Conservation (phyloP, 2,329 filamentous ascomycete genomes). For the Diaporthe vexans region DNA sequence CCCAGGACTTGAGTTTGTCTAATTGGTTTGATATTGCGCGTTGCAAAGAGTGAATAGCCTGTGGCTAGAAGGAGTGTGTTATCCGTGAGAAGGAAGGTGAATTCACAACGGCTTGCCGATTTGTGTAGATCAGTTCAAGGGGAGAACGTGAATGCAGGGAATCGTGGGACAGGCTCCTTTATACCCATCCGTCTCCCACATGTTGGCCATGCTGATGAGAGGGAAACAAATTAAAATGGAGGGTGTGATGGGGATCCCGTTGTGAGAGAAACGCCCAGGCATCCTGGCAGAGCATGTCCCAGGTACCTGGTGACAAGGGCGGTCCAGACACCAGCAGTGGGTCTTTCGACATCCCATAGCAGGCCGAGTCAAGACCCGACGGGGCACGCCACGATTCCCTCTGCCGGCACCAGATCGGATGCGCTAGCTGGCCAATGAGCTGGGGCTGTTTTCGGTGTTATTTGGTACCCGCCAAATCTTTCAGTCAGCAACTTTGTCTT, state of each 20-base stretch:
- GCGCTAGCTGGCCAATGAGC: conserved; percentile 31
- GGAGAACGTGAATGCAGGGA: not conserved
- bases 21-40: conserved; percentile 28
- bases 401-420: conserved; percentile 36
- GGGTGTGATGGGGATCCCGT: conserved; percentile 33
- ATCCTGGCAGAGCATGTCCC: conserved; percentile 27
- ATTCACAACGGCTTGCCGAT: conserved; percentile 40
- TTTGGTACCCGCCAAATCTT: conserved; percentile 19
- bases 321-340: conserved; percentile 36
- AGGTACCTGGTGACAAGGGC: conserved; percentile 34
- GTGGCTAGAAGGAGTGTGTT: conserved; percentile 39
- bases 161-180: conserved; percentile 38
- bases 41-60: conserved; percentile 40
- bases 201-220: conserved; percentile 21
- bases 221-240: conserved; percentile 25
- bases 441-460: conserved; percentile 24
- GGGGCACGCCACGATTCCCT: conserved; percentile 30
- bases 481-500: conserved; percentile 19
- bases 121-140: conserved; percentile 6
- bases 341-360: conserved; percentile 27
- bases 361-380: conserved; percentile 30
- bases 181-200: conserved; percentile 28
- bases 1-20: conserved; percentile 38
- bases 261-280: conserved; percentile 37
- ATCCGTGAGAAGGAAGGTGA: conserved; percentile 33